Base-by-base conservation (phyloP, 2,329 filamentous ascomycete genomes). In the Monosporascus sp. region DNA sequence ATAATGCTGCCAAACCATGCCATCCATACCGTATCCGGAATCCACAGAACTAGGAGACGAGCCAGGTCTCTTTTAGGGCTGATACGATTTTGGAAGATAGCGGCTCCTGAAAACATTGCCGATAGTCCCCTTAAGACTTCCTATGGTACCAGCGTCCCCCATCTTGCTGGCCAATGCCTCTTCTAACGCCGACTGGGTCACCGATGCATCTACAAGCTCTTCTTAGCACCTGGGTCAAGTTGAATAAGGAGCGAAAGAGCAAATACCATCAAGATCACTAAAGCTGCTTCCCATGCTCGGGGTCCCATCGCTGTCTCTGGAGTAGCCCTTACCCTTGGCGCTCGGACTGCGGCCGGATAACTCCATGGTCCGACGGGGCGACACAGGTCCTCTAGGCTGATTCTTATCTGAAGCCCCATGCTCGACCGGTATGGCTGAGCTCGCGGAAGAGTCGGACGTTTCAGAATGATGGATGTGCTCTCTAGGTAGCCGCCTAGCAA, bases 261-360 rank as follows among this genome's bases (percentile, higher is more conserved):
- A 60, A 68, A 55, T 74, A 82, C 88, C 88, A 66, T 93, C 89
- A 44, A 95, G 77, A 72, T 94, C 90, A 69, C 88, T 93, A 63
- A 90, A 94, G 62, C 88, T 92, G 67, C 89, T 93, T 1, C 89
- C 88, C 84, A 91, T 90, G 61, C 87, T 90, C 1, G 86, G 87
- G 15, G 85, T 87, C 15, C 86, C 86, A 57, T 90, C 87, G 63
- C 86, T 90, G 14, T 87, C 84, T 14, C 78, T 76, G 1, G 79
- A 80, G 46, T 74, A 69, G 0, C 73, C 76, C 60, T 78, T 77
- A 27, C 71, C 74, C 55, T 78, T 79, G 8, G 70, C 71, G 8
- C 72, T 69, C 2, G 82, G 79, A 60, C 79, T 83, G 45, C 80
- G 72, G 25, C 77, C 77, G 3, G 79, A 74, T 48, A 85, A 63